Evolutionary conservation across 495 filamentous ascomycete species (phyloP).

Genomic region (Poronia punctata): DNA sequence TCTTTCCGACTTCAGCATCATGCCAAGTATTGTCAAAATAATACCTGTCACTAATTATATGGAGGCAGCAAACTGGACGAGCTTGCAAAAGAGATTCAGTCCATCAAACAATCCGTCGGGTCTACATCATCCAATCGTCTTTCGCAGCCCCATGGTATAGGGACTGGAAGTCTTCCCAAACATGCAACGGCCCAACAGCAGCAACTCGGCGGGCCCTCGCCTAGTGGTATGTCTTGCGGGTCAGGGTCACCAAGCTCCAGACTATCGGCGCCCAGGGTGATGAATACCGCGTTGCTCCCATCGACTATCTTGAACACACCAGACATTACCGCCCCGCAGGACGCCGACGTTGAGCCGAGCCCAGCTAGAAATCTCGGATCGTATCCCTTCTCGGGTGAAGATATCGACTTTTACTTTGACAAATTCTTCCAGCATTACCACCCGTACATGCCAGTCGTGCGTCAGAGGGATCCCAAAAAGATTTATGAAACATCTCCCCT

Average conservation of each 20-base stretch:
- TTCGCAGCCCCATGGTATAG: constrained; percentile 8
- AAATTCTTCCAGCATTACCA: constrained; percentile 41
- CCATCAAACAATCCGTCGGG: constrained; percentile 37
- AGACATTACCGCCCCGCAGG: constrained; percentile 7
- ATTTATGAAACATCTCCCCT: constrained; percentile 31
- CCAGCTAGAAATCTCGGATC: constrained; percentile 34
- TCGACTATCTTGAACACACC: constrained; percentile 18
- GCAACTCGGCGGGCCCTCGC: constrained; percentile 17
- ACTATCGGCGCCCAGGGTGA: no score
- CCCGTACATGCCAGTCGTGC: constrained; percentile 36
- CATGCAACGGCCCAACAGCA: constrained; percentile 12
- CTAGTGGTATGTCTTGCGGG: constrained; percentile 11
- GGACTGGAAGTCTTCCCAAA: constrained; percentile 8
- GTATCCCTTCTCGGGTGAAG: constrained; percentile 39
- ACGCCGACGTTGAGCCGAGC: constrained; percentile 9
- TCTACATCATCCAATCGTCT: constrained; percentile 9
- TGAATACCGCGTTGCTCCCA: constrained; percentile 6
- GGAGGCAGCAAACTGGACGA: constrained; percentile 36
- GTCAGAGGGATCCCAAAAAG: constrained; percentile 31
- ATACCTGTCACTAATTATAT: constrained; percentile 6
- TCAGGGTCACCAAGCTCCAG: no score
- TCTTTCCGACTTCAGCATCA: no score
- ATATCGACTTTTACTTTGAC: constrained; percentile 41
- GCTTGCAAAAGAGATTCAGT: constrained; percentile 37
- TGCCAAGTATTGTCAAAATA: neutral